Evolutionary conservation across 345 rosid genomes (phyloP), one percentile per base, ranked within the genome.

Genomic region (Turnera subulata): DNA sequence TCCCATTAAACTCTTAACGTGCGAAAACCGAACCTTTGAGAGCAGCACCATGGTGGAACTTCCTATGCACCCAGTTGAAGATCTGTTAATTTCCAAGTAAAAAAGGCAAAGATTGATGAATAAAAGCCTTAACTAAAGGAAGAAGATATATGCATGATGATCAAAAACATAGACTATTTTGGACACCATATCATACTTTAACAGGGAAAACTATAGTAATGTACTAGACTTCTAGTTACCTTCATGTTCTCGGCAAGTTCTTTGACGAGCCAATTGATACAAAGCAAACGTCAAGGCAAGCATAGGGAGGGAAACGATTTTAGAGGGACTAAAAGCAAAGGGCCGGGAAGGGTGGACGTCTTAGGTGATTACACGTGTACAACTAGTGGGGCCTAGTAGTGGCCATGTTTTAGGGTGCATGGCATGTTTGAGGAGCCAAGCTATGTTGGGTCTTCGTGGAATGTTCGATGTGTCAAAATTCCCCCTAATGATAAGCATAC

Each of bases 21-120:
- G 35, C 35, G 8, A 29, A 38, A 25, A 25, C 6, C 71, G 56
- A 78, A 85, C 93, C 96, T 89, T 80, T 86, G 65, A 75, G 54
- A 51, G 78, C 58, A 51, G 78, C 58, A 69, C 69, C 75, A 33
- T 80, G 80, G 80, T 79, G 69, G 73, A 85, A 73, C 79, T 77
- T 82, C 74, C 73, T 80, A 39, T 91, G 91, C 83, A 88, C 74
- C 98, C 98, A 91, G 58, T 79, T 84, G 78, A 91, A 91, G 78
- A 91, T 84, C 96, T 85, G 76, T 15, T 16, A 15, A n/a, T n/a
- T n/a, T n/a, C n/a, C n/a, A n/a, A n/a, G n/a, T n/a, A n/a, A n/a
- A n/a, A n/a, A n/a, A n/a, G n/a, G n/a, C n/a, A n/a, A n/a, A n/a
- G n/a, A n/a, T n/a, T n/a, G n/a, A n/a, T n/a, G n/a, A n/a, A n/a